phyloP scores from a whole-genome alignment of 805 yeast genomes.

The Zygoascus ofunaensis region DNA sequence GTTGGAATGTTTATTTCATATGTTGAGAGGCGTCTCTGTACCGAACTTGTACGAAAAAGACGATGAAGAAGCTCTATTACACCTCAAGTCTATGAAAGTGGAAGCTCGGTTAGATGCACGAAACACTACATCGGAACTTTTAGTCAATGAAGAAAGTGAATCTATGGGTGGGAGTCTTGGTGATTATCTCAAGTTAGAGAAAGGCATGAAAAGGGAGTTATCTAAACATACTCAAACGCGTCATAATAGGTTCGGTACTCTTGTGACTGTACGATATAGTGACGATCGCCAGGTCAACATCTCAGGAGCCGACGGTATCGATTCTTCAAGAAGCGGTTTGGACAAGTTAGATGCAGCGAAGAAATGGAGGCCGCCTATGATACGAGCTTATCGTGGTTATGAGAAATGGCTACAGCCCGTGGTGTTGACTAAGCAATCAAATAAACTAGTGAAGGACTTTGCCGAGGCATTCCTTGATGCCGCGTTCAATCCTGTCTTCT shows the following conservation, averaged over 20 bases:
- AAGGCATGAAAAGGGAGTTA: slow-evolving; percentile 40
- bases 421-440: slow-evolving; percentile 19
- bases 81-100: slow-evolving; percentile 12
- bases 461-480: slow-evolving; percentile 58
- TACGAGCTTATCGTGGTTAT: neutral
- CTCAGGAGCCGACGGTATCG: slow-evolving; percentile 62
- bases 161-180: slow-evolving; percentile 43
- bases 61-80: neutral
- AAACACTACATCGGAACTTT: slow-evolving; percentile 1
- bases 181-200: slow-evolving; percentile 50
- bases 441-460: slow-evolving; percentile 34
- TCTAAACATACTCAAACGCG: slow-evolving; percentile 52
- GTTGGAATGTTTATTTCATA: slow-evolving; percentile 58
- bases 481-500: slow-evolving; percentile 60
- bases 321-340: slow-evolving; percentile 44
- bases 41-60: slow-evolving; percentile 18
- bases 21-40: slow-evolving; percentile 49
- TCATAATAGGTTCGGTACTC: slow-evolving; percentile 87
- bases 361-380: slow-evolving; percentile 46
- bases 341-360: slow-evolving; percentile 59
- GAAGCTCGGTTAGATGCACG: neutral
- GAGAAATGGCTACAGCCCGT: slow-evolving; percentile 21
- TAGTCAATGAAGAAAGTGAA: slow-evolving; percentile 1
- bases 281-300: slow-evolving; percentile 53
- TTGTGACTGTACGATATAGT: slow-evolving; percentile 59